These are phyloP conservation scores for Clavulina sp. DNA, from an alignment of 768 basidiomycete genomes.

Conservation along the genomic window DNA sequence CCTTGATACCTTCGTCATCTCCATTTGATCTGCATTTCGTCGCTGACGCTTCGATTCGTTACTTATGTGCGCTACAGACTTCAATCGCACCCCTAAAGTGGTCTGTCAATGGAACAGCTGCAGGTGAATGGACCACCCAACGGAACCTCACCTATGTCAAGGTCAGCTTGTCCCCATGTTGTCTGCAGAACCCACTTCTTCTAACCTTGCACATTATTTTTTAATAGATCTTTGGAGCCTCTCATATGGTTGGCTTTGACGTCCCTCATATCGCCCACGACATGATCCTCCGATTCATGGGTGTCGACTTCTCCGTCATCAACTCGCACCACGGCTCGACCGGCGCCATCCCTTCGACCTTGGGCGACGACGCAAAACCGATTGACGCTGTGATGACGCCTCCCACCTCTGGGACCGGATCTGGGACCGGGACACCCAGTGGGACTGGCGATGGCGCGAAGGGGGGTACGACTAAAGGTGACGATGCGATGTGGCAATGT, in stretches of 20 bases:
- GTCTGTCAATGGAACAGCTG: slow-evolving; percentile 54
- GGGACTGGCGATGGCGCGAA: slow-evolving; percentile 15
- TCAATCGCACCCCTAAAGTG: slow-evolving; percentile 51
- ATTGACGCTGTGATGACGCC: slow-evolving; percentile 31
- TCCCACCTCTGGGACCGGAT: slow-evolving; percentile 18
- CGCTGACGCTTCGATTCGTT: background rate
- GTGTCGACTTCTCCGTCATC: slow-evolving; percentile 67
- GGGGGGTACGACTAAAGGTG: slow-evolving; percentile 51
- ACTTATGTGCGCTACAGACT: slow-evolving; percentile 23
- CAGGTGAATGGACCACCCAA: slow-evolving; percentile 81
- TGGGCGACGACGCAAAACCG: slow-evolving; percentile 60
- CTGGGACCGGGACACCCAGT: slow-evolving; percentile 20
- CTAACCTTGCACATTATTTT: background rate
- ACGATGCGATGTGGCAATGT: slow-evolving; percentile 88
- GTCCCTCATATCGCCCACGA: slow-evolving; percentile 79
- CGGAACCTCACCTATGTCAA: slow-evolving; percentile 89
- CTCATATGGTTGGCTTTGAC: slow-evolving; percentile 91
- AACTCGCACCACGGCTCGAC: slow-evolving; percentile 62
- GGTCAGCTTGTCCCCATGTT: slow-evolving; percentile 28
- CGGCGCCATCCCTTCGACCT: slow-evolving; percentile 59
- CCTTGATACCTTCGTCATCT: slow-evolving; percentile 15
- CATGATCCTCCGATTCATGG: slow-evolving; percentile 98
- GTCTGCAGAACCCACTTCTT: background rate
- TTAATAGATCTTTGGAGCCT: slow-evolving; percentile 71
- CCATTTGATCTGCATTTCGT: slow-evolving; percentile 15